Base-by-base conservation (phyloP, 2,329 filamentous ascomycete species). In the Monosporascus ibericus region DNA sequence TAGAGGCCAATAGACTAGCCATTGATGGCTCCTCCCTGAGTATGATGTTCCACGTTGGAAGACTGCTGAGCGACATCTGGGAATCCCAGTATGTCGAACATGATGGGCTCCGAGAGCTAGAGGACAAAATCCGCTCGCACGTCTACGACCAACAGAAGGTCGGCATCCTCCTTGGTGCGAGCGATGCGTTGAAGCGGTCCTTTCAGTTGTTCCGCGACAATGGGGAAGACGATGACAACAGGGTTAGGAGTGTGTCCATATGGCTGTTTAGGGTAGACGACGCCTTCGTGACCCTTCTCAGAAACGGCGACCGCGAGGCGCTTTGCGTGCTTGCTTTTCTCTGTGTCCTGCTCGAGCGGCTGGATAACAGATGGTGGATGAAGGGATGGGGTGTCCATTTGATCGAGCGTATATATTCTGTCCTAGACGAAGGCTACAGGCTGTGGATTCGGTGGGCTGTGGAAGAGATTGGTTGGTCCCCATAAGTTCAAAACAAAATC, bases 401-500 rank as follows among this genome's bases (percentile, higher is more conserved):
- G 8, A 56, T 67, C 22, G 52, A 53, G n/a, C 56, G 59, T n/a
- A 65, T 66, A 51, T 62, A 64, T 44, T 53, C 55, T 5, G 56
- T 55, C n/a, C 47, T 67, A n/a, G 58, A 61, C 47, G 56, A 60
- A 8, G 52, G 53, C 15, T 59, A 64, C 51, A 55, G 63, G 15
- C 52, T 63, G 47, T 65, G 63, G 65, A 64, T 67, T 39, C 54
- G 56, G 34, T 66, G 65, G 65, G 62, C 64, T 2, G 60, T 65
- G 15, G 60, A 65, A 52, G 60, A 66, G 44, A 58, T 65, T 24
- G 64, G 64, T 11, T 67, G 63, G 64, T 53, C 55, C 8, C 58
- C 58, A 18, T 60, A 24, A 22, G 40, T 40, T 40, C 18, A 8
- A 18, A 20, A 20, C 17, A 40, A 40, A 40, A 40, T 18, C 18